phyloP scores from a whole-genome alignment of 2,329 filamentous ascomycete genomes.

The Ophiostoma populinum region DNA sequence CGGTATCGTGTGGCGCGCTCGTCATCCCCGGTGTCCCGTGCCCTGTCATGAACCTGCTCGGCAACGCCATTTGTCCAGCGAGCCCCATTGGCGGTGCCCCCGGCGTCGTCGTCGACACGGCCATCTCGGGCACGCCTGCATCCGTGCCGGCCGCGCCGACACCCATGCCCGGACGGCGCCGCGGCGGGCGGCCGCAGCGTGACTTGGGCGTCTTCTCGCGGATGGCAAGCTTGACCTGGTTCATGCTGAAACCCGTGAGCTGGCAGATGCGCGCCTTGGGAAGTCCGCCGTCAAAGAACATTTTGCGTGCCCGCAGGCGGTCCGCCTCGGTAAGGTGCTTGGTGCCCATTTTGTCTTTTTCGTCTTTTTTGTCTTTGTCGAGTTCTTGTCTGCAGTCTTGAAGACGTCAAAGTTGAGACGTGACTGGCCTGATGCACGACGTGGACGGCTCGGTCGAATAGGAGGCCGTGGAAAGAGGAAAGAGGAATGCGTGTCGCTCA shows the following conservation, averaged over 20 bases:
- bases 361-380: too few relatives aligned
- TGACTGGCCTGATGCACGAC: too few relatives aligned
- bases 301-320: slow-evolving; percentile 10
- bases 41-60: too few relatives aligned
- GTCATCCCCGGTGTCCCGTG: too few relatives aligned
- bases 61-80: too few relatives aligned
- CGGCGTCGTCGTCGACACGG: too few relatives aligned
- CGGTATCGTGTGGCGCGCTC: not conserved
- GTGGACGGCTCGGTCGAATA: too few relatives aligned
- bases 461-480: not conserved
- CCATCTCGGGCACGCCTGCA: not conserved
- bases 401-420: too few relatives aligned
- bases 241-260: slow-evolving; percentile 11
- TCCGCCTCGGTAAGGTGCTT: slow-evolving; percentile 13
- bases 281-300: slow-evolving; percentile 11
- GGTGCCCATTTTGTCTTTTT: too few relatives aligned
- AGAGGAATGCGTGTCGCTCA: slow-evolving; percentile 1
- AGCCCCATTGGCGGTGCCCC: too few relatives aligned
- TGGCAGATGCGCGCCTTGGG: slow-evolving; percentile 11
- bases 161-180: slow-evolving; percentile 1
- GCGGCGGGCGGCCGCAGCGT: slow-evolving; percentile 9
- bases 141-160: not conserved
- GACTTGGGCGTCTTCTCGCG: slow-evolving; percentile 11
- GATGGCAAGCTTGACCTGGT: slow-evolving; percentile 12
- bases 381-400: too few relatives aligned